Base-by-base conservation (phyloP, 2,329 filamentous ascomycete genomes). In the Tolypocladium tundrense region DNA sequence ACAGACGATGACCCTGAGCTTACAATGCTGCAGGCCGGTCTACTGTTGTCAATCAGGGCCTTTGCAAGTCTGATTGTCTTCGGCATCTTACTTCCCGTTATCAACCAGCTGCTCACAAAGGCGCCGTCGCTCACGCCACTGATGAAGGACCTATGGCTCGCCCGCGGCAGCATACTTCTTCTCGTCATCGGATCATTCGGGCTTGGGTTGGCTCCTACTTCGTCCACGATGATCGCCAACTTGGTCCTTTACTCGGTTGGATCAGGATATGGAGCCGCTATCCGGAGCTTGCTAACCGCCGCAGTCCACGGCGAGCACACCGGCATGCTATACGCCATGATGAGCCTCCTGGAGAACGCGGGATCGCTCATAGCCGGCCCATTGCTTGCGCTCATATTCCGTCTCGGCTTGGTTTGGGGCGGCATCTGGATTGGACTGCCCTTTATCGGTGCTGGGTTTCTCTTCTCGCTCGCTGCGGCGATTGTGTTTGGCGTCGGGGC, bases 241-340 rank as follows among this genome's bases (percentile, higher is more conserved):
- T 33, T 58, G 11, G 43, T 51, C 27, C 4, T 53, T 7, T 45
- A 51, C 27, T 31, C 42, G 13, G 14, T 45, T 6, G 53, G 53
- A 2, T 10, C 45, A 5, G 53, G 57, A 13, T 56, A 53, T 27
- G 33, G 21, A 16, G 59, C 40, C 24, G 19, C 61, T 37, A 54
- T 59, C 3, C 58, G 63, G 27, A 59, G 63, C 16, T 40, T 64
- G 10, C 59, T 64, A 41, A 58, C 60, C 10, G 58, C 58, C 9
- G 55, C 62, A 37, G 57, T 62, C 4, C 57, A 58, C 2, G 55
- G 39, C 8, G 16, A 56, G 42, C 59, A 63, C 40, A 59, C 55
- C 16, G 62, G 56, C n/a, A 54, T 60, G 42, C 57, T 64, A 13
- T 64, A 62, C 55, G 57, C 63, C 4, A 56, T 56, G 11, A 64